Percentiles rank a stretch among this genome's conserved stretches.
These are phyloP conservation scores for Poa annua DNA, from an alignment of 176 grass and related monocot genomes.

Conservation along the genomic window DNA sequence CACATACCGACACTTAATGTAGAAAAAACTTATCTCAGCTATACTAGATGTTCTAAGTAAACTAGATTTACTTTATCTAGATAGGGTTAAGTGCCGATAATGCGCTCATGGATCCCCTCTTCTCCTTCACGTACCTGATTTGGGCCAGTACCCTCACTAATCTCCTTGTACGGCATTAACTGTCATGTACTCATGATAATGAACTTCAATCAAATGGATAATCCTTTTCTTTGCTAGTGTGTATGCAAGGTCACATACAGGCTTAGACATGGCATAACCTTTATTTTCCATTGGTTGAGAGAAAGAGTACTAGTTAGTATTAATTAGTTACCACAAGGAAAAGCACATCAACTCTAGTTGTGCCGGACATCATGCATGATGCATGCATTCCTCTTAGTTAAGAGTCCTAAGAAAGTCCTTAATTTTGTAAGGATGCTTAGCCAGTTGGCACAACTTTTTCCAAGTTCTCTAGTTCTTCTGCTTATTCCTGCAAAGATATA, in stretches of 20 bases:
- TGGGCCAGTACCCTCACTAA: not conserved
- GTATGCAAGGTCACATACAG: not conserved
- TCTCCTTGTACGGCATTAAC: not conserved
- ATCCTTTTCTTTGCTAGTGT: constrained; percentile 31
- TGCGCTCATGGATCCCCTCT: constrained; percentile 43
- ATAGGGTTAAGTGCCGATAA: not conserved
- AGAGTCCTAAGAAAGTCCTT: constrained; percentile 13
- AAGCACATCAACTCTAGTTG: not conserved
- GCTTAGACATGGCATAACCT: not conserved
- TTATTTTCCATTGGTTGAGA: not conserved
- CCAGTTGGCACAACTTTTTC: constrained; percentile 19
- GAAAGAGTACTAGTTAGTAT: not conserved
- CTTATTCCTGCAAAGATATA: constrained; percentile 50
- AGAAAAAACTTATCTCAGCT: no score
- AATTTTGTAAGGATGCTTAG: constrained; percentile 27
- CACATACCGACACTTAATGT: no score
- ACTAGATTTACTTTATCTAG: constrained; percentile 15
- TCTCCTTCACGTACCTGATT: constrained; percentile 51
- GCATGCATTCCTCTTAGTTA: not conserved
- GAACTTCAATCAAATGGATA: constrained; percentile 12
- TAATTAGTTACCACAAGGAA: constrained; percentile 4
- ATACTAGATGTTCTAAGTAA: not conserved
- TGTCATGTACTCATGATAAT: constrained; percentile 35
- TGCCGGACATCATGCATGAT: not conserved
- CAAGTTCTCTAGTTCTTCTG: not conserved